Percentiles rank a stretch among this genome's conserved stretches.
Evolutionary conservation across 2,329 filamentous ascomycete species (phyloP).

Genomic region (Verticillium tricorpus): DNA sequence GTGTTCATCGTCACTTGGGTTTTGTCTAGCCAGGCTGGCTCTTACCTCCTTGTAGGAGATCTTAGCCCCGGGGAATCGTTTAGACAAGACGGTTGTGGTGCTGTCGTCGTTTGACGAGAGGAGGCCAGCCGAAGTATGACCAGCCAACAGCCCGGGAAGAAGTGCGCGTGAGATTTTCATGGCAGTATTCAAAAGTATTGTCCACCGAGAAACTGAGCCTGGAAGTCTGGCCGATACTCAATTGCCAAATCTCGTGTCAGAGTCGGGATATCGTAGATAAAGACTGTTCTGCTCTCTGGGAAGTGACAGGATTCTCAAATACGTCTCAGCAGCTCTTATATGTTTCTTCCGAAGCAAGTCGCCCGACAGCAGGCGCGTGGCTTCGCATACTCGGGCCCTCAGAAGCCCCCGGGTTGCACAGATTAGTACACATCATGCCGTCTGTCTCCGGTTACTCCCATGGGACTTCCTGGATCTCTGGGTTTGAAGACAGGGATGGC

Average conservation of each 20-base stretch:
- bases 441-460: neutral
- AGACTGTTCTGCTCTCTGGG: no score
- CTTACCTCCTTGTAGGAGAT: constrained; percentile 3
- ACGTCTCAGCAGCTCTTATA: no score
- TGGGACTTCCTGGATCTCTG: neutral
- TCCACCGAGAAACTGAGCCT: no score
- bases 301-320: no score
- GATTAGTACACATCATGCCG: neutral
- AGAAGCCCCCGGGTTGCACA: neutral
- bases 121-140: neutral
- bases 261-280: no score
- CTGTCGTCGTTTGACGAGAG: neutral
- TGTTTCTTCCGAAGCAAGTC: no score
- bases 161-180: neutral
- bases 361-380: no score
- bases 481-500: neutral
- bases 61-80: constrained; percentile 1
- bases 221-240: no score
- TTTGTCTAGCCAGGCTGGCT: no score
- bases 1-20: no score
- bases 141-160: neutral
- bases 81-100: neutral
- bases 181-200: no score
- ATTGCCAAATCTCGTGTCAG: no score
- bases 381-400: neutral